Evolutionary conservation across 495 filamentous ascomycete genomes (phyloP).

Genomic region (Penicillium parvum): DNA sequence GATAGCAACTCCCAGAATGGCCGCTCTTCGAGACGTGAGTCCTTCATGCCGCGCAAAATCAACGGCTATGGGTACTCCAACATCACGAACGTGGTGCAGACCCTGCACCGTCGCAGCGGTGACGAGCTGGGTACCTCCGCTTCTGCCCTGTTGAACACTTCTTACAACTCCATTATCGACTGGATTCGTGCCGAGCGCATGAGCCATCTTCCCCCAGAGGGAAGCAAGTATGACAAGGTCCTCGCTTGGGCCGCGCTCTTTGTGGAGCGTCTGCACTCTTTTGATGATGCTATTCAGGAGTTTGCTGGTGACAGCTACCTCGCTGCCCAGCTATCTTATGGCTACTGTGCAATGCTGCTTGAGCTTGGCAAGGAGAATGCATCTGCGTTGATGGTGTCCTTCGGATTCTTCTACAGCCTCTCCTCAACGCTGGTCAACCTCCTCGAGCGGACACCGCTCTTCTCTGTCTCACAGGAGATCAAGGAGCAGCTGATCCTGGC

Average conservation of each 20-base stretch:
- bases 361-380: conserved; percentile 37
- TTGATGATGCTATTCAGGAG: conserved; percentile 26
- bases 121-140: conserved; percentile 19
- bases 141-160: conserved; percentile 20
- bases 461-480: conserved; percentile 34
- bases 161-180: conserved; percentile 26
- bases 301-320: conserved; percentile 36
- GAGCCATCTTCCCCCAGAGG: conserved; percentile 35
- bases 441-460: conserved; percentile 32
- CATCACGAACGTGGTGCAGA: conserved; percentile 23
- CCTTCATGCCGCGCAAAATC: conserved; percentile 17
- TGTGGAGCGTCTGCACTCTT: conserved; percentile 29
- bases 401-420: conserved; percentile 35
- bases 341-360: conserved; percentile 34
- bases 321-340: conserved; percentile 34
- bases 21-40: conserved; percentile 17
- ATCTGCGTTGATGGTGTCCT: conserved; percentile 27
- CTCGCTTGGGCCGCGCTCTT: conserved; percentile 32
- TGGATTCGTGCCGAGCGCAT: conserved; percentile 31
- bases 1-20: conserved; percentile 24
- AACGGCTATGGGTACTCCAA: conserved; percentile 17
- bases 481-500: conserved; percentile 37
- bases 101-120: conserved; percentile 23
- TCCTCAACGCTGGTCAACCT: conserved; percentile 31
- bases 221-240: conserved; percentile 37